Evolutionary conservation across 2,329 filamentous ascomycete species (phyloP), one percentile per base, ranked within the genome.

Genomic region (Colletotrichum sp.): DNA sequence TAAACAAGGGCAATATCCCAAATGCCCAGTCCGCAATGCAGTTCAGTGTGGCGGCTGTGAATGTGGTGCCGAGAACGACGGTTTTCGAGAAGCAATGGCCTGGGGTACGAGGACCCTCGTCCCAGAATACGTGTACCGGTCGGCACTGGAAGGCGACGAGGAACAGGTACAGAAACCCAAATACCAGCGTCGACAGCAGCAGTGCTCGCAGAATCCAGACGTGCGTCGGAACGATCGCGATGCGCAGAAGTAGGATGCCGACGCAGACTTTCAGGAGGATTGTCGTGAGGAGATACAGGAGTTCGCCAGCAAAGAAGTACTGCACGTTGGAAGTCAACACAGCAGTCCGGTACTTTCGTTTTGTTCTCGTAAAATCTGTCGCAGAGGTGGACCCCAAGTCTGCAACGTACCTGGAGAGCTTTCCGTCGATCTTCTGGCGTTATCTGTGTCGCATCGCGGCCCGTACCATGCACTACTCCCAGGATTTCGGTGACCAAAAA

Each of bases 241-340:
- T 83, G 68, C 86, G 85, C 18, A 87, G 81, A 30, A 88, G 81
- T 68, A 87, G 85, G 68, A 81, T 82, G 26, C 83, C 85, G 76
- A 88, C 85, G 34, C 85, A 87, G 15, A 86, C 78, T 73, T 87
- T 87, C 59, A 57, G 26, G 3, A 72, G 39, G 3, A 64, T 16
- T 67, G 81, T 83, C 2, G 81, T 78, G 7, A 86, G 63, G 16
- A 86, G 82, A 70, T 87, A 86, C 16, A 84, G 79, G 1, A 83
- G 80, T 70, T 87, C 85, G 60, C 84, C 86, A 28, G 82, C 81
- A 83, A 85, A 87, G 79, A 82, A 82, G 79, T 80, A 83, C 80
- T 83, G 34, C 12, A 13, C 44, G 10, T 52, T 44, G 62, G 6
- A 44, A 16, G 13, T 26, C 18, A 16, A 18, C 15, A 21, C 10